phyloP scores from a whole-genome alignment of 2,329 filamentous ascomycete species.

The Fusarium nodosum region DNA sequence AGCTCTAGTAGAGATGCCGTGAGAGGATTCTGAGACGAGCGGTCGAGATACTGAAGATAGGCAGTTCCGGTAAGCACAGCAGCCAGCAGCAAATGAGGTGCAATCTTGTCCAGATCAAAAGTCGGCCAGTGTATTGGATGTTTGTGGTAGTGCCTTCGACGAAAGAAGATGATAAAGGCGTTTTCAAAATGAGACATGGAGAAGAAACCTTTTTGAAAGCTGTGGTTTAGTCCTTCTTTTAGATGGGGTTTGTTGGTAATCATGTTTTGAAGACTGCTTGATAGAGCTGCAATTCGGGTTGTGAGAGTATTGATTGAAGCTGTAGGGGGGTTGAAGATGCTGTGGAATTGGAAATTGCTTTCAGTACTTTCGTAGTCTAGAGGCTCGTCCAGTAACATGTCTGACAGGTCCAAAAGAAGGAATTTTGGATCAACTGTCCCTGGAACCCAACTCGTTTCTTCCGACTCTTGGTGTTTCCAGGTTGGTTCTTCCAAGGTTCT shows the following conservation, averaged over 20 bases:
- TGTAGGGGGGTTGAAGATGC: neutral
- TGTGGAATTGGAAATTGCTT: rapidly evolving
- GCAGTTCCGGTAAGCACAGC: slow-evolving; percentile 16
- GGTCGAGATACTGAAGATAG: neutral
- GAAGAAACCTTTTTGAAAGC: slow-evolving; percentile 11
- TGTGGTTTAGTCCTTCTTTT: neutral
- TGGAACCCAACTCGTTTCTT: neutral
- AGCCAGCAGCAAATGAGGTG: slow-evolving; percentile 23
- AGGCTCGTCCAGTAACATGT: slow-evolving; percentile 21
- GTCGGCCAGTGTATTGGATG: slow-evolving; percentile 37
- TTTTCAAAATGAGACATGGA: slow-evolving; percentile 13
- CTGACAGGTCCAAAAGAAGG: slow-evolving; percentile 22
- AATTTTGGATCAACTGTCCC: slow-evolving; percentile 21
- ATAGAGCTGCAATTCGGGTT: neutral
- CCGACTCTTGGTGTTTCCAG: slow-evolving; percentile 8
- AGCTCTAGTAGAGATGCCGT: slow-evolving; percentile 7
- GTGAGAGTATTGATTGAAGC: neutral
- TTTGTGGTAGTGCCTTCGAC: slow-evolving; percentile 24
- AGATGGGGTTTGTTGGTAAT: slow-evolving; percentile 15
- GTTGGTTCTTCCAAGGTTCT: slow-evolving; percentile 8
- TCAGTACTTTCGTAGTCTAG: neutral
- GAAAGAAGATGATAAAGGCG: slow-evolving; percentile 12
- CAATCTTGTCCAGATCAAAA: slow-evolving; percentile 24
- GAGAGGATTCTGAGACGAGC: neutral
- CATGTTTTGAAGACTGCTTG: neutral